Percentiles rank a stretch among this genome's conserved stretches.
These are phyloP conservation scores for Gracilaria gracilis DNA, from an alignment of 23 red algal genomes.

Conservation along the genomic window DNA sequence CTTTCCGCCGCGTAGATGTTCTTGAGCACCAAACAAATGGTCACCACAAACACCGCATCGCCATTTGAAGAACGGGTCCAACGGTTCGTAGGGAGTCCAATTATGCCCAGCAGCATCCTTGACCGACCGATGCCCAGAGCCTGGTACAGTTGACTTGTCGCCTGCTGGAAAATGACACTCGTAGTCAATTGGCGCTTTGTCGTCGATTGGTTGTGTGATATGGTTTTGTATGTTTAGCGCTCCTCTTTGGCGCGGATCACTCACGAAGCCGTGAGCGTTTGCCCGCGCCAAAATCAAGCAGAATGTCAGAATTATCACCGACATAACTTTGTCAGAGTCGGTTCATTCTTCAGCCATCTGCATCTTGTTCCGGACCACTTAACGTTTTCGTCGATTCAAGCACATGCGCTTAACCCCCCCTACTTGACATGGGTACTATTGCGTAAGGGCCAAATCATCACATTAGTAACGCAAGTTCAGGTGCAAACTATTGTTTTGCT, in stretches of 20 bases:
- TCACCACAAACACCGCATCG: slow-evolving; percentile 68
- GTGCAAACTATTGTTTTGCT: background rate
- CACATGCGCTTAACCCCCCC: background rate
- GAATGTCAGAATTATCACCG: background rate
- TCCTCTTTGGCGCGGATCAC: slow-evolving; percentile 8
- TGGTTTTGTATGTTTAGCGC: slow-evolving; percentile 17
- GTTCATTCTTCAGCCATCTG: background rate
- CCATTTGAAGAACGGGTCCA: slow-evolving; percentile 40
- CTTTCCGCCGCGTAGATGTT: slow-evolving; percentile 58
- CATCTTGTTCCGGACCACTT: background rate
- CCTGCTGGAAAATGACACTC: slow-evolving; percentile 65
- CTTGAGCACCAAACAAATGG: slow-evolving; percentile 40
- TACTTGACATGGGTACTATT: background rate
- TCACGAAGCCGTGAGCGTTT: slow-evolving; percentile 2
- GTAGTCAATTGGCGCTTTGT: slow-evolving; percentile 27
- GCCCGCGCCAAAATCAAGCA: background rate
- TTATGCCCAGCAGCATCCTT: slow-evolving; percentile 16
- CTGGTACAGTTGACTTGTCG: slow-evolving; percentile 39
- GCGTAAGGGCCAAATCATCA: background rate
- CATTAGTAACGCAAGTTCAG: background rate
- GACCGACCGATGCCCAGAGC: slow-evolving; percentile 46
- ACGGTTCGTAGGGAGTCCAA: slow-evolving; percentile 73
- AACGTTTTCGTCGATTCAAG: slow-evolving; percentile 6
- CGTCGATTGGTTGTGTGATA: slow-evolving; percentile 29
- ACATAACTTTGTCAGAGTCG: background rate